Conservation (phyloP, 345 rosid species). For the Acer campestre region DNA sequence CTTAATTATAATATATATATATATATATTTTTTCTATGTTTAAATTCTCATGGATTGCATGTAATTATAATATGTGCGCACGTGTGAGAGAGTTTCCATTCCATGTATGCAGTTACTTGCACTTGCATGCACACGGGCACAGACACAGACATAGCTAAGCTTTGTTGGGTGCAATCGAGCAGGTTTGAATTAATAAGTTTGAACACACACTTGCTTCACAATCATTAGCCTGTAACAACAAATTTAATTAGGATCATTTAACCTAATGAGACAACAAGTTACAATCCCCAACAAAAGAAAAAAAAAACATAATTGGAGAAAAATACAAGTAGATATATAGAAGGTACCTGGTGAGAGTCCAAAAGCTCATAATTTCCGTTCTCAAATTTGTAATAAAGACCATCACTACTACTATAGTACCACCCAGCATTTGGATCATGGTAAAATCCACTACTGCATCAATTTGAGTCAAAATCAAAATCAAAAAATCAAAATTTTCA, state of each 20-base stretch:
- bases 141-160: conserved; percentile 5
- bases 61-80: conserved; percentile 35
- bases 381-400: conserved; percentile 77
- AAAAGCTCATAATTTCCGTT: conserved; percentile 70
- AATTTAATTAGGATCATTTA: background rate
- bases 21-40: no score
- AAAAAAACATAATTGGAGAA: conserved; percentile 7
- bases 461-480: background rate
- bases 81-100: conserved; percentile 56
- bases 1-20: no score
- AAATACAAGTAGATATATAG: background rate
- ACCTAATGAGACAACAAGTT: background rate
- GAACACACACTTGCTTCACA: no score
- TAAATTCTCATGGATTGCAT: conserved; percentile 13
- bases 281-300: background rate
- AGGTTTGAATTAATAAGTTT: background rate
- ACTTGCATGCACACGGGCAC: conserved; percentile 3
- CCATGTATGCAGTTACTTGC: background rate
- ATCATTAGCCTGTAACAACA: conserved; percentile 31
- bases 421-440: conserved; percentile 86
- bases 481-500: no score
- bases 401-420: conserved; percentile 83
- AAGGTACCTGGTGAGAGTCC: conserved; percentile 44
- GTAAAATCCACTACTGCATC: conserved; percentile 82
- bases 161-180: background rate